Conservation (phyloP, 805 yeast genomes). For the Alloascoidea africana region DNA sequence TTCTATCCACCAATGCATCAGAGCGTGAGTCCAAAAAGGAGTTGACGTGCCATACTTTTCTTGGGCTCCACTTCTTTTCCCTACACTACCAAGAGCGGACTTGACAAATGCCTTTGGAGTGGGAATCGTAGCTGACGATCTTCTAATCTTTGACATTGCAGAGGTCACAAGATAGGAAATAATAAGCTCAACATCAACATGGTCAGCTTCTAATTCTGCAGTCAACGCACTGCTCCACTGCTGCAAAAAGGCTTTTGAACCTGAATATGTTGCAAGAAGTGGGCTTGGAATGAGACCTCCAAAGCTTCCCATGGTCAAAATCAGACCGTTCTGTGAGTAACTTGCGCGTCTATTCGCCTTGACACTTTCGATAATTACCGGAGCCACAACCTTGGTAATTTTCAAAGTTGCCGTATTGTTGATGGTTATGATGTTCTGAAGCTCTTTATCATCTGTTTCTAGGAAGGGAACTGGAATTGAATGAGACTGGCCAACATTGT, state of each 20-base stretch:
- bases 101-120: constrained; percentile 66
- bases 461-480: constrained; percentile 87
- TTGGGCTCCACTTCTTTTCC: constrained; percentile 86
- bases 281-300: constrained; percentile 94
- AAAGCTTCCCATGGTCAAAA: constrained; percentile 92
- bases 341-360: constrained; percentile 19
- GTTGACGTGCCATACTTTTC: constrained; percentile 77
- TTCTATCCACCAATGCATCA: constrained; percentile 74
- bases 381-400: constrained; percentile 68
- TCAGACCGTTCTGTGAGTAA: constrained; percentile 42
- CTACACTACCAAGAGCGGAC: constrained; percentile 53
- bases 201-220: constrained; percentile 55
- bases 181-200: constrained; percentile 76
- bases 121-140: constrained; percentile 64
- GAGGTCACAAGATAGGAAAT: constrained; percentile 86
- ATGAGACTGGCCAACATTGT: constrained; percentile 93
- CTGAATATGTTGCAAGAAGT: constrained; percentile 82
- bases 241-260: constrained; percentile 91
- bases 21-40: constrained; percentile 89
- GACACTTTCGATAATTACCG: constrained; percentile 45
- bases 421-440: constrained; percentile 68
- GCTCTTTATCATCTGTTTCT: constrained; percentile 63
- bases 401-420: constrained; percentile 76
- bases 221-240: constrained; percentile 85
- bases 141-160: constrained; percentile 87